Conservation (phyloP, 306 rosid genomes). For the Crotalaria pallida region DNA sequence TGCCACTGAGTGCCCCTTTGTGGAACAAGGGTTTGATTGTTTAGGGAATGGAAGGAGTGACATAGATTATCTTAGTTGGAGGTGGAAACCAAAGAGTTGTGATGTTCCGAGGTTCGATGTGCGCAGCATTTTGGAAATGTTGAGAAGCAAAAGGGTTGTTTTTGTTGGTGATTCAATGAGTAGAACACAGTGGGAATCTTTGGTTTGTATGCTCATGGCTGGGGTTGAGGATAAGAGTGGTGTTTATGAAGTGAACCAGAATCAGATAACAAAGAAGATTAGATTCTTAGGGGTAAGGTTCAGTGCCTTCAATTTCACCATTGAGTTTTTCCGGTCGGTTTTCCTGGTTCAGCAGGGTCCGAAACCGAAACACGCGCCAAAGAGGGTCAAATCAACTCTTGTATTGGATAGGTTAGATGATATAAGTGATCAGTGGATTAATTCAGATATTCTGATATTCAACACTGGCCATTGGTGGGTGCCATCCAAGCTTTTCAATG, state of each 20-base stretch:
- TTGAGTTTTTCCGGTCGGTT: conserved; percentile 80
- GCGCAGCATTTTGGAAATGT: conserved; percentile 42
- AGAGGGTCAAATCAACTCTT: conserved; percentile 73
- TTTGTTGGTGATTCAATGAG: conserved; percentile 94
- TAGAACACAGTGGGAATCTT: conserved; percentile 88
- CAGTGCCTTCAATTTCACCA: conserved; percentile 64
- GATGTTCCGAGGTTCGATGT: conserved; percentile 50
- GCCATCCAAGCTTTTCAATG: conserved; percentile 68
- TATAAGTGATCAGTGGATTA: conserved; percentile 60
- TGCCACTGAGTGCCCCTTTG: conserved; percentile 80
- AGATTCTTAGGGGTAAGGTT: conserved; percentile 73
- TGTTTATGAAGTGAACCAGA: conserved; percentile 73
- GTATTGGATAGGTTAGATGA: conserved; percentile 64
- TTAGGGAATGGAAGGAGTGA: conserved; percentile 67
- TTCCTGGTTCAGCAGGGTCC: conserved; percentile 62
- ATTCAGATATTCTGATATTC: conserved; percentile 80
- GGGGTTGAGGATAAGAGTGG: conserved; percentile 68
- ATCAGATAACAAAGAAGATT: conserved; percentile 57
- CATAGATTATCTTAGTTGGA: conserved; percentile 60
- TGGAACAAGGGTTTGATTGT: conserved; percentile 73
- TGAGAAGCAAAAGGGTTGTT: conserved; percentile 65
- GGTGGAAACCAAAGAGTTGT: conserved; percentile 70
- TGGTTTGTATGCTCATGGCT: conserved; percentile 78
- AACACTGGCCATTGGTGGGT: conserved; percentile 99
- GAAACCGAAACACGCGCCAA: conserved; percentile 61